Evolutionary conservation across 1,284 basidiomycete genomes (phyloP).

Genomic region (Grifola frondosa): DNA sequence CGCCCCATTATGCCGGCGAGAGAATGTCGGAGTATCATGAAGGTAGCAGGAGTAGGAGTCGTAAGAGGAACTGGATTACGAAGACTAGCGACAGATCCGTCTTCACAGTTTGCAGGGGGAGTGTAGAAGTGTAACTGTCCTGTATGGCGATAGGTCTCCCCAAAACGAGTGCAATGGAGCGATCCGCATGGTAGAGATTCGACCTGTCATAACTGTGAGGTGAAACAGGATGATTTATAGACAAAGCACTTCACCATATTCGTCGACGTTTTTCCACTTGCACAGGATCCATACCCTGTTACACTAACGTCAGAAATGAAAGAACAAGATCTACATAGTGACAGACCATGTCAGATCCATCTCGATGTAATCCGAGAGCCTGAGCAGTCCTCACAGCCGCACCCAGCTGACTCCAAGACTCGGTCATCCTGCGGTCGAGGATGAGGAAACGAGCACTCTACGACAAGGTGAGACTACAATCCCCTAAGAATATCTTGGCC

Average conservation of each 20-base stretch:
- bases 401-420: conserved; percentile 94
- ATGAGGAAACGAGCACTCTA: conserved; percentile 91
- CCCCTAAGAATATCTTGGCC: background rate
- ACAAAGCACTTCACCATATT: conserved; percentile 64
- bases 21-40: conserved; percentile 83
- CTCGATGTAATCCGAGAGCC: conserved; percentile 89
- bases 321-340: background rate
- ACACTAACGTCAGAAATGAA: conserved; percentile 3
- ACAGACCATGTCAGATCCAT: conserved; percentile 78
- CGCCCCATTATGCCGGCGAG: conserved; percentile 86
- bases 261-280: conserved; percentile 88
- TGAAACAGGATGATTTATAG: conserved; percentile 1
- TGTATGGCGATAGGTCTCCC: conserved; percentile 89
- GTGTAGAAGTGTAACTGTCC: conserved; percentile 82
- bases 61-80: conserved; percentile 56
- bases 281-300: conserved; percentile 71
- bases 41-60: conserved; percentile 82
- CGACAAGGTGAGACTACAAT: conserved; percentile 18
- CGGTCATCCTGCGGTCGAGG: conserved; percentile 84
- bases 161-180: conserved; percentile 88
- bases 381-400: conserved; percentile 92
- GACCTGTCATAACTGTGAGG: conserved; percentile 51
- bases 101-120: conserved; percentile 83
- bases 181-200: conserved; percentile 90
- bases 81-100: conserved; percentile 49